Percentiles rank a stretch among this genome's conserved stretches.
Evolutionary conservation across 306 rosid species (phyloP).

Genomic region (Ormosia semicastrata): DNA sequence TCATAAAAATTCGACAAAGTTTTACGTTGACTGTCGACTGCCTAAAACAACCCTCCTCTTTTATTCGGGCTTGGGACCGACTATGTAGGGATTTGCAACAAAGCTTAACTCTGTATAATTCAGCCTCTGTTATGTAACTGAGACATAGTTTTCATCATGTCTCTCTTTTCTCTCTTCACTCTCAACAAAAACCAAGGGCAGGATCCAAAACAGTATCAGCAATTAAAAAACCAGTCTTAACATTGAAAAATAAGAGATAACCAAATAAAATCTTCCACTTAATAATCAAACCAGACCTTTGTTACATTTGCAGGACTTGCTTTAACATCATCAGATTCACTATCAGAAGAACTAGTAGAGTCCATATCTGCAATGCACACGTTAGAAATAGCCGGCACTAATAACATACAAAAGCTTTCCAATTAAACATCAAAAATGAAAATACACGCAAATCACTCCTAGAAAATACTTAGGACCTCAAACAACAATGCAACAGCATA

Average conservation of each 20-base stretch:
- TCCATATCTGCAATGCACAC: slow-evolving; percentile 46
- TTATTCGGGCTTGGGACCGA: too few species aligned
- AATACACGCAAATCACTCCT: background rate
- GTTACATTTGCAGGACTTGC: slow-evolving; percentile 43
- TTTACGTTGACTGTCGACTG: too few species aligned
- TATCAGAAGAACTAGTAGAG: slow-evolving; percentile 60
- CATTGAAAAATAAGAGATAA: background rate
- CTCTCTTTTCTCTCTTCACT: too few species aligned
- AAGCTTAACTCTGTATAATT: too few species aligned
- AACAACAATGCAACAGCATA: slow-evolving; percentile 17
- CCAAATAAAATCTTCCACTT: background rate
- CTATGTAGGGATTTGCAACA: too few species aligned
- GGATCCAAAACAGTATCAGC: slow-evolving; percentile 21
- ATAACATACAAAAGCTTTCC: background rate
- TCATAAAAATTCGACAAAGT: too few species aligned
- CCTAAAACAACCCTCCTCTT: too few species aligned
- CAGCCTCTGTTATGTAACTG: too few species aligned
- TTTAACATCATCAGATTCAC: slow-evolving; percentile 53
- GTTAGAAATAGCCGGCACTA: slow-evolving; percentile 8
- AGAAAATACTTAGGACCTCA: slow-evolving; percentile 16
- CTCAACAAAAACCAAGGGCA: too few species aligned
- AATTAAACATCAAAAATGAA: background rate
- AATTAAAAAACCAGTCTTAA: slow-evolving; percentile 19
- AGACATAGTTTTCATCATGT: too few species aligned
- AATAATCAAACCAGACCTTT: slow-evolving; percentile 42